phyloP scores from a whole-genome alignment of 2,329 filamentous ascomycete genomes.

The Nakataea oryzae region DNA sequence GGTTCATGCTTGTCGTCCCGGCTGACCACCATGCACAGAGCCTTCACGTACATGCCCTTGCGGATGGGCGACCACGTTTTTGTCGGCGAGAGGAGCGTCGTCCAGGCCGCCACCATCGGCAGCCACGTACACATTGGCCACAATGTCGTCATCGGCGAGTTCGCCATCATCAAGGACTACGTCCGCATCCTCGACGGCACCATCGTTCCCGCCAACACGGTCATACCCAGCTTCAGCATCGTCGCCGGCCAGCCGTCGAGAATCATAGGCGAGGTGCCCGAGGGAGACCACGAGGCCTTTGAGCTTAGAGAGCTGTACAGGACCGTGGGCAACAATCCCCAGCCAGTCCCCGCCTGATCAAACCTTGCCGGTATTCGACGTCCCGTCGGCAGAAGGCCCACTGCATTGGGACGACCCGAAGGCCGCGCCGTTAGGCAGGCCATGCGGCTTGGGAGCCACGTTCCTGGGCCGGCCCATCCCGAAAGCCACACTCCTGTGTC shows the following conservation, averaged over 20 bases:
- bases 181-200: constrained; percentile 78
- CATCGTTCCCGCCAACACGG: constrained; percentile 78
- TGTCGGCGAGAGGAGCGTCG: constrained; percentile 61
- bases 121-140: constrained; percentile 79
- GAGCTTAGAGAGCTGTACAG: constrained; percentile 56
- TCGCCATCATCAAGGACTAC: constrained; percentile 89
- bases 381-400: too few relatives aligned
- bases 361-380: not conserved
- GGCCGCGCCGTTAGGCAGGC: too few relatives aligned
- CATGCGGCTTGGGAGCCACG: too few relatives aligned
- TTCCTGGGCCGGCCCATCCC: too few relatives aligned
- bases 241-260: constrained; percentile 76
- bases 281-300: constrained; percentile 56
- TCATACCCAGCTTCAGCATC: constrained; percentile 83
- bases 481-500: too few relatives aligned
- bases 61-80: constrained; percentile 94
- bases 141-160: constrained; percentile 68
- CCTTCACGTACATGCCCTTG: constrained; percentile 75
- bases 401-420: too few relatives aligned
- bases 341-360: constrained; percentile 23
- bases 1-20: not conserved
- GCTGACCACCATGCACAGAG: constrained; percentile 19
- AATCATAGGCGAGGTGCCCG: constrained; percentile 71
- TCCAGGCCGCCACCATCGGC: constrained; percentile 76
- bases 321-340: constrained; percentile 47